Percentiles rank a stretch among this genome's conserved stretches.
phyloP scores from a whole-genome alignment of 1,284 basidiomycete species.

The Salmacisia buchloeana region DNA sequence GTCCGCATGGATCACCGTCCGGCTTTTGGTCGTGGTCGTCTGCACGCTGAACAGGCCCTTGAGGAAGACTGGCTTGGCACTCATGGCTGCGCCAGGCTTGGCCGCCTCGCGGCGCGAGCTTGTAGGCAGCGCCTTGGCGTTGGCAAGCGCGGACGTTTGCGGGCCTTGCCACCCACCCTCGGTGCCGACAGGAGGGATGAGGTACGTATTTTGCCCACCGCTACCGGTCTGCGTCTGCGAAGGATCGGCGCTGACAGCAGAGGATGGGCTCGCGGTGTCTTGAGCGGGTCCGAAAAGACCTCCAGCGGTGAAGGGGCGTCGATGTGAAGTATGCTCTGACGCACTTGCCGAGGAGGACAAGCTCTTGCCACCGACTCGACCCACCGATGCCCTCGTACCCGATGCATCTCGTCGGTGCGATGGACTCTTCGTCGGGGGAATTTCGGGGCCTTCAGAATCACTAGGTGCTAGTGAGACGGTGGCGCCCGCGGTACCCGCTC shows the following conservation, averaged over 20 bases:
- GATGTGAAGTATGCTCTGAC: neutral
- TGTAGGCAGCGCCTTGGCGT: constrained; percentile 26
- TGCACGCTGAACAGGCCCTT: constrained; percentile 62
- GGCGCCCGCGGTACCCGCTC: neutral
- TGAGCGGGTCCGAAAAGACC: neutral
- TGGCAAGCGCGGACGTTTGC: constrained; percentile 15
- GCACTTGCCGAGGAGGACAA: constrained; percentile 24
- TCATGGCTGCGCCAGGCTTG: constrained; percentile 8
- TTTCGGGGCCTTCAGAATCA: neutral
- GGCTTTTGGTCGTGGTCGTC: constrained; percentile 86
- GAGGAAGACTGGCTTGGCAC: constrained; percentile 45
- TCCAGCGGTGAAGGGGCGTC: neutral
- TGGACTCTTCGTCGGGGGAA: neutral
- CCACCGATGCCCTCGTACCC: constrained; percentile 17
- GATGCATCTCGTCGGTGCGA: neutral
- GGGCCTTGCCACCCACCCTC: constrained; percentile 25
- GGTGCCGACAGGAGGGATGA: constrained; percentile 18
- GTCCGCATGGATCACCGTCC: constrained; percentile 72
- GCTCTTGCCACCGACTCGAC: constrained; percentile 22
- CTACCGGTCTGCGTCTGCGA: neutral
- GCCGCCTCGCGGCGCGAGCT: constrained; percentile 12
- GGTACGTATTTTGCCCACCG: constrained; percentile 6
- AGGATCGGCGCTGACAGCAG: neutral
- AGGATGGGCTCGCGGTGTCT: neutral
- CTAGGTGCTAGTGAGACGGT: neutral